Conservation (phyloP, 768 basidiomycete genomes). For the Amanita inopinata region DNA sequence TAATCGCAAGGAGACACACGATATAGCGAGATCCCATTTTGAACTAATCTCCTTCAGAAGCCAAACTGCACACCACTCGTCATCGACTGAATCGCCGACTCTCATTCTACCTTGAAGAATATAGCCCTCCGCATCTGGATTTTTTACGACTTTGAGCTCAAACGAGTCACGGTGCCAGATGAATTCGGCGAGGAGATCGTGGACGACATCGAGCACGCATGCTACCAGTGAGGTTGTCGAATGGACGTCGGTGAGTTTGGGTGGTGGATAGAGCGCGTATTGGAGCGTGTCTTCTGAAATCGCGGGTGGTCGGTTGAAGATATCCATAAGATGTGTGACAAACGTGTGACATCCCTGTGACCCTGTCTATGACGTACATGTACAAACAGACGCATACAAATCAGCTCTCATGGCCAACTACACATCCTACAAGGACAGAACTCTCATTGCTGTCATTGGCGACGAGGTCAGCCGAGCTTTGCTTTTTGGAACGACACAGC, state of each 20-base stretch:
- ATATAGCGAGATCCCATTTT: slow-evolving; percentile 73
- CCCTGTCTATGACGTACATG: neutral
- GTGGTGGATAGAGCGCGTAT: slow-evolving; percentile 61
- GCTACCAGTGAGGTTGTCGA: slow-evolving; percentile 59
- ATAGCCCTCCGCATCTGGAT: slow-evolving; percentile 37
- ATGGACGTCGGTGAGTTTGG: slow-evolving; percentile 42
- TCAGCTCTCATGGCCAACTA: slow-evolving; percentile 41
- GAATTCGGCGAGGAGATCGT: slow-evolving; percentile 45
- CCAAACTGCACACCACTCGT: slow-evolving; percentile 96
- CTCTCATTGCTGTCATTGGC: slow-evolving; percentile 89
- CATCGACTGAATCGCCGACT: slow-evolving; percentile 94
- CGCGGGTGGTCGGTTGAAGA: slow-evolving; percentile 66
- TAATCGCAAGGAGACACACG: slow-evolving; percentile 34
- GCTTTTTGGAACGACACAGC: neutral
- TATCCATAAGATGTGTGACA: slow-evolving; percentile 34
- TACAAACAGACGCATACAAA: neutral
- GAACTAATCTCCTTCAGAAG: slow-evolving; percentile 67
- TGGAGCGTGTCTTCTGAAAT: slow-evolving; percentile 83
- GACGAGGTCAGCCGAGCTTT: slow-evolving; percentile 62
- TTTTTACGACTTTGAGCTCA: slow-evolving; percentile 56
- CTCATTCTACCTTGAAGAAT: slow-evolving; percentile 77
- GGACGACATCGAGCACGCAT: slow-evolving; percentile 49
- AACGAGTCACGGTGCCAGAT: slow-evolving; percentile 84
- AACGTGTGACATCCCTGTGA: slow-evolving; percentile 3
- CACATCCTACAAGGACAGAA: slow-evolving; percentile 65